A percentile compares a stretch with the other conserved stretches of the same genome.
Evolutionary conservation across 495 filamentous ascomycete genomes (phyloP).

Genomic region (Glarea lozoyensis): DNA sequence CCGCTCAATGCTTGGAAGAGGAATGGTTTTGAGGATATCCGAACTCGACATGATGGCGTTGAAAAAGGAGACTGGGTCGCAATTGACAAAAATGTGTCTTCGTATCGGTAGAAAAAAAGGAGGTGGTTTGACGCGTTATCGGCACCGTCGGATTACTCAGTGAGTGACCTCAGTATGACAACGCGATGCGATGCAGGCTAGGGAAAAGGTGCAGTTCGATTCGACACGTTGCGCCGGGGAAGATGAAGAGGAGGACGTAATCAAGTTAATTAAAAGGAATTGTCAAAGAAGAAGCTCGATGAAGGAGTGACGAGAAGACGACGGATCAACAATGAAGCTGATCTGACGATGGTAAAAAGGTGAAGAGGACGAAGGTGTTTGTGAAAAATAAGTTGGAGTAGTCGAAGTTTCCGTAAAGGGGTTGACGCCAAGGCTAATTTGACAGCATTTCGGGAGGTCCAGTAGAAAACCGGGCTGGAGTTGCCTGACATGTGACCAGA

Average conservation of each 20-base stretch:
- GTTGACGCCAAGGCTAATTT: too few species aligned
- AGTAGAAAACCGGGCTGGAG: too few species aligned
- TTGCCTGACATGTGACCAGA: too few species aligned
- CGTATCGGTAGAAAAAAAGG: too few species aligned
- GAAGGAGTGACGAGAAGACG: constrained; percentile 28
- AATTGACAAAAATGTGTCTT: constrained; percentile 2
- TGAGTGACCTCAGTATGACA: neutral
- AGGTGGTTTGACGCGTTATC: constrained; percentile 1
- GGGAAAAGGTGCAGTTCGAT: neutral
- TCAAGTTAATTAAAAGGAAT: constrained; percentile 9
- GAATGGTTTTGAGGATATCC: constrained; percentile 55
- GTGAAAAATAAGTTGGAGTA: neutral
- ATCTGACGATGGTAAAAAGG: neutral
- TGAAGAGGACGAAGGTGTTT: neutral
- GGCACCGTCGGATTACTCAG: neutral
- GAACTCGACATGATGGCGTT: constrained; percentile 23
- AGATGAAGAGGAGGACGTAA: constrained; percentile 2
- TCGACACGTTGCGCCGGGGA: constrained; percentile 2
- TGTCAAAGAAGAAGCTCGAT: constrained; percentile 8
- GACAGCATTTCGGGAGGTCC: too few species aligned
- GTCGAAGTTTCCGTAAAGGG: neutral
- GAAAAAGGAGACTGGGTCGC: neutral
- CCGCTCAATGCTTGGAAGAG: constrained; percentile 73
- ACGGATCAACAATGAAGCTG: constrained; percentile 3
- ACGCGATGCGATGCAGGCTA: neutral